Percentiles rank a stretch among this genome's conserved stretches.
Conservation (phyloP, 2,329 filamentous ascomycete genomes). For the Aspergillus hortae region DNA sequence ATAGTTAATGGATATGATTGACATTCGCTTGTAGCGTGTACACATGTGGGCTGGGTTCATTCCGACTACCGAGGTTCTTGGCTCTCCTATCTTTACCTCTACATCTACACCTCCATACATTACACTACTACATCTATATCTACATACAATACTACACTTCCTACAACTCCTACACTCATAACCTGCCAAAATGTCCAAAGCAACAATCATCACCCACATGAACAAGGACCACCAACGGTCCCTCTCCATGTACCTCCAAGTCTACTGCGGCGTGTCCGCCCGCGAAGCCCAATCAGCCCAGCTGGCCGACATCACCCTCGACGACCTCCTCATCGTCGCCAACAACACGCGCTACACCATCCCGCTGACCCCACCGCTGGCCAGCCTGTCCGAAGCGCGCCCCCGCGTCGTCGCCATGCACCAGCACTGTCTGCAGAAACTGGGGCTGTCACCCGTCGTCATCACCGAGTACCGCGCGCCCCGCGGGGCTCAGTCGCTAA, state of each 20-base stretch:
- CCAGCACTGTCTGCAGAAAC: conserved; percentile 53
- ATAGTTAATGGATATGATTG: too few relatives aligned
- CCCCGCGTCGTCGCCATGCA: conserved; percentile 71
- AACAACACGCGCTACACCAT: conserved; percentile 50
- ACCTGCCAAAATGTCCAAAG: conserved; percentile 35
- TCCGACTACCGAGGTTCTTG: too few relatives aligned
- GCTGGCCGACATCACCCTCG: conserved; percentile 64
- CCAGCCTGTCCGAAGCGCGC: conserved; percentile 64
- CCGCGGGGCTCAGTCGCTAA: conserved; percentile 49
- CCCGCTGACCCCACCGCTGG: conserved; percentile 67
- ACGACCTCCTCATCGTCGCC: conserved; percentile 60
- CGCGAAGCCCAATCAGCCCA: conserved; percentile 55
- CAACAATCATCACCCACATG: conserved; percentile 73
- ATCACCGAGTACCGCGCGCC: conserved; percentile 53
- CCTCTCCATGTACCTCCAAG: conserved; percentile 72
- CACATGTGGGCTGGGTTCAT: too few relatives aligned
- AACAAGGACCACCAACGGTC: conserved; percentile 76
- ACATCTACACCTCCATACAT: too few relatives aligned
- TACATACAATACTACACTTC: not conserved
- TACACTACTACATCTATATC: not conserved
- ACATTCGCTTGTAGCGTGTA: too few relatives aligned
- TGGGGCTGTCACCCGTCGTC: conserved; percentile 59
- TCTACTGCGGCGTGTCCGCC: conserved; percentile 60
- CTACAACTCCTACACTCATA: conserved; percentile 7
- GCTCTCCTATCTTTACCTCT: too few relatives aligned